Evolutionary conservation across 2,329 filamentous ascomycete species (phyloP).

Genomic region (Shiraia sp.): DNA sequence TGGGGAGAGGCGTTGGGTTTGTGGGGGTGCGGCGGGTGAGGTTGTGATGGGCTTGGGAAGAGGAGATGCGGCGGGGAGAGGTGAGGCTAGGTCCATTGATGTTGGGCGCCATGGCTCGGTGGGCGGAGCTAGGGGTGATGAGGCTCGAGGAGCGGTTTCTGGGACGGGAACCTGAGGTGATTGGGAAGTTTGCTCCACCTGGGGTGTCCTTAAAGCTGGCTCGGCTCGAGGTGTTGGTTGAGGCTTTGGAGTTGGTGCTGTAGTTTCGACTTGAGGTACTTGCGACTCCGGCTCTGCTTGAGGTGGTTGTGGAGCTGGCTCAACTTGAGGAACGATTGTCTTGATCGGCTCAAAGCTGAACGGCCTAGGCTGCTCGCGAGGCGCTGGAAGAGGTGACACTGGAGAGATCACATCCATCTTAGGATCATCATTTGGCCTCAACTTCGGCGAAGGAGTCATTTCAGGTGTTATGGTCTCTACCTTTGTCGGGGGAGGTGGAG

Average conservation of each 20-base stretch:
- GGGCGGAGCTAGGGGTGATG: not conserved
- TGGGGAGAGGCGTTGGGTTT: slow-evolving; percentile 4
- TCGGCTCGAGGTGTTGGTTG: not conserved
- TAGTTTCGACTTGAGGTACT: not conserved
- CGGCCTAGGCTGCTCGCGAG: slow-evolving; percentile 19
- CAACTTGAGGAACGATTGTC: too few species aligned
- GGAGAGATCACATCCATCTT: slow-evolving; percentile 25
- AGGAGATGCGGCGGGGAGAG: too few species aligned
- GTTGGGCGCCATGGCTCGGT: not conserved
- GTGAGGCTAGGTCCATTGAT: not conserved
- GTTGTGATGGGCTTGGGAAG: too few species aligned
- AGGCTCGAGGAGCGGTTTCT: slow-evolving; percentile 8
- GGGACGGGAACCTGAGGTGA: not conserved
- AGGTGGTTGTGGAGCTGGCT: not conserved
- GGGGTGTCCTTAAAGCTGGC: not conserved
- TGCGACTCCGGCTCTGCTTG: not conserved
- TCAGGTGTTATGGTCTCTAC: slow-evolving; percentile 34
- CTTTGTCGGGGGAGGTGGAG: slow-evolving; percentile 18
- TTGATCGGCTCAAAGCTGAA: slow-evolving; percentile 31
- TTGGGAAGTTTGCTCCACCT: not conserved
- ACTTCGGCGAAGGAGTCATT: slow-evolving; percentile 32
- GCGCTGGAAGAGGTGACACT: slow-evolving; percentile 20
- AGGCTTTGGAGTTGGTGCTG: not conserved
- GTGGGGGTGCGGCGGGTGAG: slow-evolving; percentile 13
- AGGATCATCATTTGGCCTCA: slow-evolving; percentile 17